These are phyloP conservation scores for Otatea glauca DNA, from an alignment of 176 grass and related monocot species.

Conservation along the genomic window DNA sequence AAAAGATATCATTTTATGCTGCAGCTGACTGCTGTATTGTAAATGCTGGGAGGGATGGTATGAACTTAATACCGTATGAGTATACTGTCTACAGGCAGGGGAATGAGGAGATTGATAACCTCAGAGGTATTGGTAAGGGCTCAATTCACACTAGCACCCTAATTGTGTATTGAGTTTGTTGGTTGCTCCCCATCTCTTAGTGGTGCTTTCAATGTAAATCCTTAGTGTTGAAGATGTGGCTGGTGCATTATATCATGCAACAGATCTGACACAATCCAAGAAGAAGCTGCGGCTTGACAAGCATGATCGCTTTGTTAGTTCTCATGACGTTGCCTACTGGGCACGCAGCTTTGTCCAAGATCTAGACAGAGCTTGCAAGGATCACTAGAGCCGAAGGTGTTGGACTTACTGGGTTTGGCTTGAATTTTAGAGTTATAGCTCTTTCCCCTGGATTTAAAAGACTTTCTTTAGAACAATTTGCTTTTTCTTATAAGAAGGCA, in stretches of 20 bases:
- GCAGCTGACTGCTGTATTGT: slow-evolving; percentile 86
- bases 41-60: slow-evolving; percentile 85
- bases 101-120: slow-evolving; percentile 59
- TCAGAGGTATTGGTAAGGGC: slow-evolving; percentile 45
- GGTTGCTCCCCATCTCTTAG: slow-evolving; percentile 92
- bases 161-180: slow-evolving; percentile 83
- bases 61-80: slow-evolving; percentile 87
- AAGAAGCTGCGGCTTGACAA: slow-evolving; percentile 77
- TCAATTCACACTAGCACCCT: slow-evolving; percentile 61
- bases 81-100: slow-evolving; percentile 82
- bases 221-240: slow-evolving; percentile 82
- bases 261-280: slow-evolving; percentile 50
- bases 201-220: slow-evolving; percentile 83
- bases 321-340: slow-evolving; percentile 80
- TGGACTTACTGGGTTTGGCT: slow-evolving; percentile 76
- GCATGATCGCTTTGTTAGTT: slow-evolving; percentile 72
- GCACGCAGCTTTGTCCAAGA: slow-evolving; percentile 73
- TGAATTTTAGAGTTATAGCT: slow-evolving; percentile 75
- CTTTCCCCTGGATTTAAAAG: slow-evolving; percentile 81
- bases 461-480: slow-evolving; percentile 60
- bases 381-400: slow-evolving; percentile 75
- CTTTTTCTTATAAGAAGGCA: slow-evolving; percentile 64
- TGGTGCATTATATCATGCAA: slow-evolving; percentile 65
- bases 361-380: slow-evolving; percentile 74
- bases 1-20: slow-evolving; percentile 79